Conservation (phyloP, 2,329 filamentous ascomycete genomes). For the Fulvia fulva region DNA sequence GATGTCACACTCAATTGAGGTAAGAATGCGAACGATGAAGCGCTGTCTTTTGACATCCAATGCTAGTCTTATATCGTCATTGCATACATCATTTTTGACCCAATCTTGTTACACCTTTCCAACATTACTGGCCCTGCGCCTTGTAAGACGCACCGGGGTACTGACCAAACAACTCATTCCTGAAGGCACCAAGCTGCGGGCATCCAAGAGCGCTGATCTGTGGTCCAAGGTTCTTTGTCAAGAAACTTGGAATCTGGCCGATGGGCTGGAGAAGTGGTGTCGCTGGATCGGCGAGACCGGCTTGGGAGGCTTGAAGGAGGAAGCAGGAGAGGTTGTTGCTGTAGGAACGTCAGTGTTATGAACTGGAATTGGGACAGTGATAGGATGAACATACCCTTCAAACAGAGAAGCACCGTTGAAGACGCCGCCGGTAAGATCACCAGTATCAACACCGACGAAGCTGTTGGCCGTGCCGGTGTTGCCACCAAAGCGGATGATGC, state of each 20-base stretch:
- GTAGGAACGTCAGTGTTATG: too few species aligned
- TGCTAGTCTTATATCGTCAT: too few species aligned
- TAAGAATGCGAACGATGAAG: too few species aligned
- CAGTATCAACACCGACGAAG: conserved; percentile 33
- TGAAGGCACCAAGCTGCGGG: conserved; percentile 14
- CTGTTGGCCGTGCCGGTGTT: conserved; percentile 26
- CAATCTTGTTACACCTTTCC: background rate
- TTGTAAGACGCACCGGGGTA: conserved; percentile 10
- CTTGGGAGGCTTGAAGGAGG: conserved; percentile 24
- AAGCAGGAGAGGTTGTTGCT: conserved; percentile 37
- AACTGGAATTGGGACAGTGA: too few species aligned
- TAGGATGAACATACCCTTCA: conserved; percentile 6
- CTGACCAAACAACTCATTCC: conserved; percentile 15
- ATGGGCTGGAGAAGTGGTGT: conserved; percentile 15
- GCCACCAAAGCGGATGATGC: conserved; percentile 31
- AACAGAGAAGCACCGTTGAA: conserved; percentile 33
- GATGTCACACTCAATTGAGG: too few species aligned
- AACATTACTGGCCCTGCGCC: background rate
- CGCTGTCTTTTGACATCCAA: too few species aligned
- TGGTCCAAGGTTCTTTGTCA: conserved; percentile 13
- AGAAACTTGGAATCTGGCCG: conserved; percentile 10
- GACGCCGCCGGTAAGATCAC: conserved; percentile 39
- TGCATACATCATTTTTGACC: too few species aligned
- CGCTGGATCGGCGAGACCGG: conserved; percentile 26
- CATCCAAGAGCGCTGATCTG: conserved; percentile 8